Evolutionary conservation across 1,284 basidiomycete genomes (phyloP).

Genomic region (Cutaneotrichosporon sp.): DNA sequence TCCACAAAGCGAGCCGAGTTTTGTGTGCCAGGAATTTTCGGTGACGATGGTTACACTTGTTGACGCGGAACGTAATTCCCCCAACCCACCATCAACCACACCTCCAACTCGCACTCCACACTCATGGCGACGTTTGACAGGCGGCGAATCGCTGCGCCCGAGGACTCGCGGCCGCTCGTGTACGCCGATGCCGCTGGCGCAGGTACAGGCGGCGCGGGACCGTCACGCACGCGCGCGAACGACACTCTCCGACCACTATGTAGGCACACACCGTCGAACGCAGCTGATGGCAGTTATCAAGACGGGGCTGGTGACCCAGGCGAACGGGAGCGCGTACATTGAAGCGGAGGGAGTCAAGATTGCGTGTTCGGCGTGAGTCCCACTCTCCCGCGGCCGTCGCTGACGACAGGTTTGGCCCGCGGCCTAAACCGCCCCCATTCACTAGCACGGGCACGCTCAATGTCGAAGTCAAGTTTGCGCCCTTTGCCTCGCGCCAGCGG

Average conservation of each 20-base stretch:
- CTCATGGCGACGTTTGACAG: constrained; percentile 60
- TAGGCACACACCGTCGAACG: constrained; percentile 48
- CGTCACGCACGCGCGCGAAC: constrained; percentile 48
- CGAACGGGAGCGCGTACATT: constrained; percentile 91
- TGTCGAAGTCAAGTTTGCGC: constrained; percentile 93
- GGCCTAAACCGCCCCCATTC: constrained; percentile 60
- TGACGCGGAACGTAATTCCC: neutral
- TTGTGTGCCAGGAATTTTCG: neutral
- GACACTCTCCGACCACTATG: constrained; percentile 76
- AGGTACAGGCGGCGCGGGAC: constrained; percentile 25
- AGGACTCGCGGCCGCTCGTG: constrained; percentile 64
- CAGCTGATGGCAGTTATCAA: constrained; percentile 66
- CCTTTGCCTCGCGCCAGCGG: constrained; percentile 74
- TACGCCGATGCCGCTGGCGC: constrained; percentile 48
- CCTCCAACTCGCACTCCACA: constrained; percentile 4
- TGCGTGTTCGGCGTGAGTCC: constrained; percentile 80
- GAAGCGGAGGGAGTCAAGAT: constrained; percentile 80
- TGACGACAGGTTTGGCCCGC: constrained; percentile 74
- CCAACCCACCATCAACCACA: neutral
- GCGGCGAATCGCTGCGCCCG: constrained; percentile 80
- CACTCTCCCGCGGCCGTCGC: neutral
- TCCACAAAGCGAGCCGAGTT: too few species aligned
- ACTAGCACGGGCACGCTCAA: constrained; percentile 82
- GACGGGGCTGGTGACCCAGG: constrained; percentile 81
- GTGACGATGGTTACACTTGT: neutral